Evolutionary conservation across 1,139 yeast genomes (phyloP).

Genomic region (Candida freyschussii): DNA sequence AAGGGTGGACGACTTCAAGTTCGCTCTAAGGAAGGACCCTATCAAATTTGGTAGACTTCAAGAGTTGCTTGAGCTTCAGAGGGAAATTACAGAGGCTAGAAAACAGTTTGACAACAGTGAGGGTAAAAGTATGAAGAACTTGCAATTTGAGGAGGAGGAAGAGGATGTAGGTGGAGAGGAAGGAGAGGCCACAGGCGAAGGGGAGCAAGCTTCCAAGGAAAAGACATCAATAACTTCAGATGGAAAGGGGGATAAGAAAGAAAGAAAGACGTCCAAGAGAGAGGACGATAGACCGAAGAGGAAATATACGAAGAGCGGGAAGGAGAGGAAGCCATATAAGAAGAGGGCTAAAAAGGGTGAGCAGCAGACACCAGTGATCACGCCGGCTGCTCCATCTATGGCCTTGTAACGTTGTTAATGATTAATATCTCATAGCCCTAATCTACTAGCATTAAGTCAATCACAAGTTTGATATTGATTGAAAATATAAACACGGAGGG

Average conservation of each 20-base stretch:
- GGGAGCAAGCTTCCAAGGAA: background rate
- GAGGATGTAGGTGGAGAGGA: constrained; percentile 31
- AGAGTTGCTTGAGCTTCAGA: constrained; percentile 70
- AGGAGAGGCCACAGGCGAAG: constrained; percentile 18
- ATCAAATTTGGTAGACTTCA: constrained; percentile 79
- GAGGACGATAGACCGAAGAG: constrained; percentile 24
- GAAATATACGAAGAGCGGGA: constrained; percentile 26
- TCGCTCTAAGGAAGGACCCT: constrained; percentile 79
- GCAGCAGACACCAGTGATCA: constrained; percentile 9
- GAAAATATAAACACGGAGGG: too few species aligned
- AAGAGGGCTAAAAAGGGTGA: constrained; percentile 26
- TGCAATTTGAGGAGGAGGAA: constrained; percentile 29
- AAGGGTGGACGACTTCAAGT: constrained; percentile 83
- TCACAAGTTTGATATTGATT: too few species aligned
- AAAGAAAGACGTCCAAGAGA: constrained; percentile 11
- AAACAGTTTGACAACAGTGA: constrained; percentile 74
- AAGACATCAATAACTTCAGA: constrained; percentile 4
- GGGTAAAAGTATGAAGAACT: constrained; percentile 35
- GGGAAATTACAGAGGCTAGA: constrained; percentile 72
- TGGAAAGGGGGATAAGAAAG: constrained; percentile 14
- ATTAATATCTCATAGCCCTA: too few species aligned
- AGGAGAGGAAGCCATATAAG: constrained; percentile 27
- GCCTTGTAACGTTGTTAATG: constrained; percentile 2
- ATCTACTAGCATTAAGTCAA: too few species aligned
- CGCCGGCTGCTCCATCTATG: constrained; percentile 12